Evolutionary conservation across 1,284 basidiomycete species (phyloP), one percentile per base, ranked within the genome.

Genomic region (Naganishia albida): DNA sequence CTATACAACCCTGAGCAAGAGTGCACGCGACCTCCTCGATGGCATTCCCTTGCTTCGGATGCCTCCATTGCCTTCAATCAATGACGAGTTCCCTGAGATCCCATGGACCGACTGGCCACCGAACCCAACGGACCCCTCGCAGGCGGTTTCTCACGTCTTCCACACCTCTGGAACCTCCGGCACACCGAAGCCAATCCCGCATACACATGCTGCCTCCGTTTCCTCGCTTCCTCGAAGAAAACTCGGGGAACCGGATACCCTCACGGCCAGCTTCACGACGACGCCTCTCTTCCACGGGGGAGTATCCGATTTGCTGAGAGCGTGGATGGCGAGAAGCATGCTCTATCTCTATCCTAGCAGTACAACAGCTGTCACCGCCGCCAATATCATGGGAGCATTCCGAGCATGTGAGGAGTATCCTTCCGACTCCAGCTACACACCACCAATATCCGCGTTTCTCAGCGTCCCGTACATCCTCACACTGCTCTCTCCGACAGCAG

Each of bases 251-350:
- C 15, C 54, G 10, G 63, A 65, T 23, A 59, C 63, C 1, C 67
- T 71, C 52, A 65, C 71, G 8, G 70, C 74, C 12, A 75, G 77
- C 0, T 81, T 78, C 68, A 81, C 80, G 7, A 81, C 80, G 0
- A 80, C 80, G 0, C 80, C 80, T 0, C 76, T 81, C 0, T 81
- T 80, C 67, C 80, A 81, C 65, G 80, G 80, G n/a, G 80, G 80
- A 4, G 72, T 80, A 25, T 78, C 77, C 4, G 80, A 81, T 67
- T 71, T 80, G 1, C 69, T 81, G 1, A 72, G 80, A 26, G 74
- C 75, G 2, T 75, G 80, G 71, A 80, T 80, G 74, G 75, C 77
- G 7, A 68, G 74, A 28, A 75, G 74, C 48, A 72, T 75, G 46
- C 70, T 79, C 48, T 79, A 75, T 69, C 76, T 80, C 63, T 79